Conservation (phyloP, 148 eudicot species). For the Mesembryanthemum crystallinum region DNA sequence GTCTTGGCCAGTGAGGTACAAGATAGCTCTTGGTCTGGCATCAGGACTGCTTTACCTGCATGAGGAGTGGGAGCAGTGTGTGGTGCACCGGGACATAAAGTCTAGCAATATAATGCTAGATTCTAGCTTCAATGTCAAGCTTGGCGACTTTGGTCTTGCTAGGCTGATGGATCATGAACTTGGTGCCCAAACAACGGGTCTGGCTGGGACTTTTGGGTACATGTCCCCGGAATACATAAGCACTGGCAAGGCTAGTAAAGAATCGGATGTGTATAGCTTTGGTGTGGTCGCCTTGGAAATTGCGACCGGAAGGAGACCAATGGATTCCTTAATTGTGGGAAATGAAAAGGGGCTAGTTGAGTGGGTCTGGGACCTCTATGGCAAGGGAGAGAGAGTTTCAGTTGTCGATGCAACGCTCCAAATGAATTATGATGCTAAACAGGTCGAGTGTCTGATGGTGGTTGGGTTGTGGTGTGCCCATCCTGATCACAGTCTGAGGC, state of each 20-base stretch:
- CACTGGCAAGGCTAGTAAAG: conserved; percentile 43
- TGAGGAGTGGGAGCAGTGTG: conserved; percentile 58
- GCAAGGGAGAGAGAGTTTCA: conserved; percentile 25
- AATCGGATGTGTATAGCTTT: conserved; percentile 46
- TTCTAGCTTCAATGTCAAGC: conserved; percentile 46
- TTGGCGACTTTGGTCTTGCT: conserved; percentile 61
- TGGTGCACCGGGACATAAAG: conserved; percentile 54
- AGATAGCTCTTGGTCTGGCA: conserved; percentile 47
- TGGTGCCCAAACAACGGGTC: conserved; percentile 35
- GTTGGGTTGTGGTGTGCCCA: conserved; percentile 55
- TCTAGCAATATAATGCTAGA: conserved; percentile 58
- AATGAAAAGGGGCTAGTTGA: conserved; percentile 25
- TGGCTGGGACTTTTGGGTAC: conserved; percentile 53
- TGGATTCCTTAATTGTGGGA: not conserved
- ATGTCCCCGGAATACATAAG: conserved; percentile 42
- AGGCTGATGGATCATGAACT: conserved; percentile 45
- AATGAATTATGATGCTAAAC: conserved; percentile 25
- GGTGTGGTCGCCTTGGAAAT: conserved; percentile 51
- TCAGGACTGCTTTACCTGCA: conserved; percentile 54
- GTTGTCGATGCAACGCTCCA: conserved; percentile 32
- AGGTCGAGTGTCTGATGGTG: conserved; percentile 42
- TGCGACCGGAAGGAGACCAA: conserved; percentile 34
- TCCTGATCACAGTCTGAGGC: conserved; percentile 40
- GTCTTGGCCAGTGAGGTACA: conserved; percentile 31
- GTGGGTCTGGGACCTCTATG: conserved; percentile 49